Evolutionary conservation across 257 asterid genomes (phyloP), one percentile per base, ranked within the genome.

Genomic region (Nyctanthes arbortristis): DNA sequence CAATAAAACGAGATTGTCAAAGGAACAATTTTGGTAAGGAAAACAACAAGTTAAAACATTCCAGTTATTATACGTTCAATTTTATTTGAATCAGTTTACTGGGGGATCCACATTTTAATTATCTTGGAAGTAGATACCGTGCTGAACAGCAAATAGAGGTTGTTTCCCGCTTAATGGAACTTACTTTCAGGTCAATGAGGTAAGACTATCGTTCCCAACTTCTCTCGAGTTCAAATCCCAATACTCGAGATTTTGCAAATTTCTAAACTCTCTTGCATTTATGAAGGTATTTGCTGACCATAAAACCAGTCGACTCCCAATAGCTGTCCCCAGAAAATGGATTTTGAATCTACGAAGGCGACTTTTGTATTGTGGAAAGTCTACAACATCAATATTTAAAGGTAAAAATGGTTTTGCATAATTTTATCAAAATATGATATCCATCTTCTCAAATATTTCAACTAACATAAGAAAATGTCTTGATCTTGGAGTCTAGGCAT

Each of bases 131-230:
- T 72, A 91, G 97, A 80, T 89, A 39, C 96, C 96, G 16, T 79
- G 88, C 39, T 71, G 86, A 39, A 87, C 95, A 3, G 93, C 95
- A 30, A 82, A 66, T 16, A 67, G 75, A 61, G 95, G 95, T 49
- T 27, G 75, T 10, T 91, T 91, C 70, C 95, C 96, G 16, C 82
- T 89, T 0, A 87, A 84, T 2, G 97, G 95, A 54, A 91, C 97
- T 7, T 91, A 89, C 59, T 91, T 88, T 78, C 97, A 91, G 61
- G 78, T 71, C n/a, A 89, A 89, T 7, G 96, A 91, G 97, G 96
- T 87, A 75, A 65, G 13, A 3, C 49, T 36, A 16, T n/a, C n/a
- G n/a, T n/a, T n/a, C n/a, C n/a, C 7, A 10, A 18, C 27, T 34
- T 68, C 3, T 60, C 27, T 3, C 69, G 36, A 27, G 13, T 29